Conservation (phyloP, 2,329 filamentous ascomycete genomes). For the Ophiostoma populinum region DNA sequence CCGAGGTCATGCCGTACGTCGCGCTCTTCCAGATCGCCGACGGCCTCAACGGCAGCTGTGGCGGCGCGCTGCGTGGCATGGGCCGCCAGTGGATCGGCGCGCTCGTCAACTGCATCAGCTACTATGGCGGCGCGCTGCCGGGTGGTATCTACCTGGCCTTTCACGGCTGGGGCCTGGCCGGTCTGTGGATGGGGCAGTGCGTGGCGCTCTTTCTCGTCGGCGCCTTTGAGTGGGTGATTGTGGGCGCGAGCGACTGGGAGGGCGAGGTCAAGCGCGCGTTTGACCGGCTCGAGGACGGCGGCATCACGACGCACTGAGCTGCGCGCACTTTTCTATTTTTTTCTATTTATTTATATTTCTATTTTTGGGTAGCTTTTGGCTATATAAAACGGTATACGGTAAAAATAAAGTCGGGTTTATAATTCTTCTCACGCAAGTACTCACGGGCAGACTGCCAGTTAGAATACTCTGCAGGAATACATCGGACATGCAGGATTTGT, state of each 20-base stretch:
- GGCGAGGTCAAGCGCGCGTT: constrained; percentile 54
- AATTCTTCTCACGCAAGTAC: not conserved
- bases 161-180: constrained; percentile 65
- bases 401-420: too few relatives aligned
- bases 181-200: constrained; percentile 72
- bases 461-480: too few relatives aligned
- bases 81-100: constrained; percentile 75
- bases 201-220: constrained; percentile 69
- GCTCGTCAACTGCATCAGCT: constrained; percentile 63
- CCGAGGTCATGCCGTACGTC: constrained; percentile 67
- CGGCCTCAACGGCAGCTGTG: constrained; percentile 70
- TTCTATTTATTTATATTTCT: not conserved
- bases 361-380: too few relatives aligned
- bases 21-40: constrained; percentile 84
- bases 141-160: constrained; percentile 74
- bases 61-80: constrained; percentile 67
- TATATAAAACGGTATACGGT: too few relatives aligned
- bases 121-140: constrained; percentile 68
- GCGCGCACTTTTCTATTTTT: not conserved
- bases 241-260: constrained; percentile 63
- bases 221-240: constrained; percentile 59
- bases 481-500: too few relatives aligned
- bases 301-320: constrained; percentile 3
- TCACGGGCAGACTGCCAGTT: too few relatives aligned
- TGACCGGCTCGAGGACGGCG: constrained; percentile 43